Evolutionary conservation across 2,329 filamentous ascomycete species (phyloP), one percentile per base, ranked within the genome.

Genomic region (Fusarium algeriense): DNA sequence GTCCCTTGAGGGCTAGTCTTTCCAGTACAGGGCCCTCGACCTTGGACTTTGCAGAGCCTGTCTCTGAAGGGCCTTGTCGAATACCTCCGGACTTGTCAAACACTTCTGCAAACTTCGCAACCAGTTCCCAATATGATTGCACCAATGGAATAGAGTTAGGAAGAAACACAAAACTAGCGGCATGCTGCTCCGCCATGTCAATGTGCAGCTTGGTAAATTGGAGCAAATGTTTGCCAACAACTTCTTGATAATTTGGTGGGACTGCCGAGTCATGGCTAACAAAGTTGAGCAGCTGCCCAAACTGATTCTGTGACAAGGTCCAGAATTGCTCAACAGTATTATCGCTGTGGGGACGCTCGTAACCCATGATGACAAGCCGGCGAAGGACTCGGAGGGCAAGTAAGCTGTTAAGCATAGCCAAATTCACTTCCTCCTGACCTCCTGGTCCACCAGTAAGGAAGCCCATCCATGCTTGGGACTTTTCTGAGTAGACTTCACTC

Each of bases 171-270:
- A 98, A 98, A 59, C 94, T 93, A 6, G 92, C 91, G 2, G 95
- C 90, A 78, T 97, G 94, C 8, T 86, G 83, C 53, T 89, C 89
- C 2, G 93, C 90, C 91, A 98, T 95, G 60, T 94, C 91, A 41
- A 97, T 86, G 78, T 98, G 96, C 6, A 99, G 84, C 81, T 98
- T 99, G 6, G 95, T 91, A 53, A 98, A 91, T 78, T 98, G 95
- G 44, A 98, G 83, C 4, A 97, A 85, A 78, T 98, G 95, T 78
- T 94, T 97, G 71, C 93, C 92, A n/a, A 97, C 83, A 28, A 92
- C 78, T 38, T 87, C 87, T 64, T 88, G 87, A 28, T 90, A 86
- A 7, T 83, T 80, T 7, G 85, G 79, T 3, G 91, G 81, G 5
- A 88, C 80, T 9, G 83, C 81, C n/a, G 85, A 86, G 53, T 89